These are phyloP conservation scores for Leptographium flavum DNA, from an alignment of 2,329 filamentous ascomycete genomes.

Conservation along the genomic window DNA sequence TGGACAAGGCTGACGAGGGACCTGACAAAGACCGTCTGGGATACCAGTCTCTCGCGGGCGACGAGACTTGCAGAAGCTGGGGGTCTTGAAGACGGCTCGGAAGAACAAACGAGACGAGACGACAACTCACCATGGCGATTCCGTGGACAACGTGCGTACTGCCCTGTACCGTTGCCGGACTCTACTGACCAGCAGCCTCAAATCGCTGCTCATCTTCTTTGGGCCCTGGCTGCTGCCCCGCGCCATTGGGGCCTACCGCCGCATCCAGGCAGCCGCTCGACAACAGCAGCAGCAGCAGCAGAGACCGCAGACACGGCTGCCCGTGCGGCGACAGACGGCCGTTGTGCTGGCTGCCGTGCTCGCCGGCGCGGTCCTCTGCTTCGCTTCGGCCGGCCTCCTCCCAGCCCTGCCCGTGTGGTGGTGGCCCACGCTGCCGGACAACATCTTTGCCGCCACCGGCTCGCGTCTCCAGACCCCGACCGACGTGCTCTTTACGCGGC, in stretches of 20 bases:
- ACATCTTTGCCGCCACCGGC: slow-evolving; percentile 64
- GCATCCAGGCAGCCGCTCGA: slow-evolving; percentile 26
- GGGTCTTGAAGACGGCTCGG: too few species aligned
- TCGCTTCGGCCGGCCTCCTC: background rate
- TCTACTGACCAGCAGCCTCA: slow-evolving; percentile 18
- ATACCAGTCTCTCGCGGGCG: too few species aligned
- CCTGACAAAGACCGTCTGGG: too few species aligned
- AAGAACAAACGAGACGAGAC: too few species aligned
- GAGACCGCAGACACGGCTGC: background rate
- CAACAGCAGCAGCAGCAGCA: slow-evolving; percentile 25
- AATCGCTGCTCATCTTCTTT: slow-evolving; percentile 45
- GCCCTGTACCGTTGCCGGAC: background rate
- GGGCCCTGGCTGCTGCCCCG: slow-evolving; percentile 60
- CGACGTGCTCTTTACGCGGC: slow-evolving; percentile 69
- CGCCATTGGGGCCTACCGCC: slow-evolving; percentile 49
- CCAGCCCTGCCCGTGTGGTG: background rate
- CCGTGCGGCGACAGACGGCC: slow-evolving; percentile 39
- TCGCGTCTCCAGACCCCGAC: slow-evolving; percentile 77
- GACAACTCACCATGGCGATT: slow-evolving; percentile 23
- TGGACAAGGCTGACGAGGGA: too few species aligned
- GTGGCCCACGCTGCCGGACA: slow-evolving; percentile 34
- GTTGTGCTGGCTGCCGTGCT: slow-evolving; percentile 38
- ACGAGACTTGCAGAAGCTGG: too few species aligned
- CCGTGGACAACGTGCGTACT: slow-evolving; percentile 34
- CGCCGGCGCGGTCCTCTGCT: slow-evolving; percentile 1